phyloP scores from a whole-genome alignment of 2,329 filamentous ascomycete species.

The Venturia oleaginea region DNA sequence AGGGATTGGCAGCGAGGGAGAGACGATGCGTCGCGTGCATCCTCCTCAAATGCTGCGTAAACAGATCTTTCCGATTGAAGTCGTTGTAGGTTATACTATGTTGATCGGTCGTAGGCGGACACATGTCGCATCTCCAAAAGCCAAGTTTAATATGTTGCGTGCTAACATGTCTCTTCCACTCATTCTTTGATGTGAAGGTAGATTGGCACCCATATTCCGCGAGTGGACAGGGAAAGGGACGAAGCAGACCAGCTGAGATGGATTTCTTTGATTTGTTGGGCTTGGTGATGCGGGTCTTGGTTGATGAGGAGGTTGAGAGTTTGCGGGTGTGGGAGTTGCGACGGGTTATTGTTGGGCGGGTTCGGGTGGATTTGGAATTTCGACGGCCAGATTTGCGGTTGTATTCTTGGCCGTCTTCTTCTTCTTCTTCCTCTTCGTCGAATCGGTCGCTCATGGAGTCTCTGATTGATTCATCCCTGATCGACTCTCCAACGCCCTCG shows the following conservation, averaged over 20 bases:
- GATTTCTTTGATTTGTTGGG: slow-evolving; percentile 20
- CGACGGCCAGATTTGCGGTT: slow-evolving; percentile 6
- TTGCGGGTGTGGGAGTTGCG: not conserved
- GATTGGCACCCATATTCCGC: slow-evolving; percentile 64
- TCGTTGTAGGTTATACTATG: slow-evolving; percentile 39
- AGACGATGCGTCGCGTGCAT: slow-evolving; percentile 56
- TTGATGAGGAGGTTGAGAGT: not conserved
- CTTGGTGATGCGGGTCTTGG: slow-evolving; percentile 12
- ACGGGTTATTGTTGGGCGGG: not conserved
- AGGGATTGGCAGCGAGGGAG: slow-evolving; percentile 1
- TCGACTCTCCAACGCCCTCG: slow-evolving; percentile 10
- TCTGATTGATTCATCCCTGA: not conserved
- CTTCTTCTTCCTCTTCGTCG: slow-evolving; percentile 10
- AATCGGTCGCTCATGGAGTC: slow-evolving; percentile 8
- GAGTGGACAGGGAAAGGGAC: slow-evolving; percentile 70
- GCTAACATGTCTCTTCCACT: slow-evolving; percentile 85
- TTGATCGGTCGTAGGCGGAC: slow-evolving; percentile 28
- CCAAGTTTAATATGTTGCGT: slow-evolving; percentile 69
- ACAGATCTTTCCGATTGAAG: slow-evolving; percentile 90
- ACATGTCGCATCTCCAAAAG: slow-evolving; percentile 68
- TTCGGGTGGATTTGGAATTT: not conserved
- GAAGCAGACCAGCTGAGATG: slow-evolving; percentile 18
- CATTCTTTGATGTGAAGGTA: slow-evolving; percentile 74
- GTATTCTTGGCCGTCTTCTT: slow-evolving; percentile 7
- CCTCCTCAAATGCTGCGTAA: slow-evolving; percentile 76